These are phyloP conservation scores for Huntiella moniliformis DNA, from an alignment of 2,329 filamentous ascomycete species.

Conservation along the genomic window DNA sequence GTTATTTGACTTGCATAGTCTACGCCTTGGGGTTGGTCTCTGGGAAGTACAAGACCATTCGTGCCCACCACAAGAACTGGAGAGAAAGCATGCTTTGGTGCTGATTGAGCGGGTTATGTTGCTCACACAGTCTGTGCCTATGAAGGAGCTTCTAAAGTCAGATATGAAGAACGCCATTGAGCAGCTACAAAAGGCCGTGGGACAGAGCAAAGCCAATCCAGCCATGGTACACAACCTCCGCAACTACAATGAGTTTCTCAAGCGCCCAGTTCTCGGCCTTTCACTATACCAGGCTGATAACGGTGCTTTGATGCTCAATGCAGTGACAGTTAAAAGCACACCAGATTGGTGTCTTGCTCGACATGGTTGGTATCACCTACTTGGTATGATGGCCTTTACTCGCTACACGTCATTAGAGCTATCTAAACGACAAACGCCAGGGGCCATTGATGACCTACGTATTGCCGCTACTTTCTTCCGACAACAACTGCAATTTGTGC, in stretches of 20 bases:
- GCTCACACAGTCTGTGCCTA: constrained; percentile 64
- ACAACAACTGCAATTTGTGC: constrained; percentile 65
- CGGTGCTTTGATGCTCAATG: constrained; percentile 57
- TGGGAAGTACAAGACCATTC: constrained; percentile 60
- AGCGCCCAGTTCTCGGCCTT: constrained; percentile 65
- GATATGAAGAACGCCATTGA: constrained; percentile 83
- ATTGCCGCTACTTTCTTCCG: constrained; percentile 63
- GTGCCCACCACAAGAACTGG: constrained; percentile 58
- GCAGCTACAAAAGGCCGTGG: constrained; percentile 76
- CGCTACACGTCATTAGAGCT: constrained; percentile 56
- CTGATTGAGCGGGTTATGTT: constrained; percentile 69
- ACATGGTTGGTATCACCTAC: constrained; percentile 80
- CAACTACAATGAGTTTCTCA: constrained; percentile 63
- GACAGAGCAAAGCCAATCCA: constrained; percentile 56
- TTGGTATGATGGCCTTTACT: constrained; percentile 72
- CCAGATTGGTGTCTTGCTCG: constrained; percentile 51
- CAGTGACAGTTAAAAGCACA: constrained; percentile 46
- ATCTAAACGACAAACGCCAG: constrained; percentile 58
- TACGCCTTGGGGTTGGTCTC: constrained; percentile 52
- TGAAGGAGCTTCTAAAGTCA: constrained; percentile 82
- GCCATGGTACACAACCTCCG: constrained; percentile 76
- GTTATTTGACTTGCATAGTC: constrained; percentile 62
- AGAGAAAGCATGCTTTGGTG: constrained; percentile 60
- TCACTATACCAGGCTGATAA: constrained; percentile 63
- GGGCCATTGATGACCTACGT: constrained; percentile 67